Evolutionary conservation across 495 filamentous ascomycete genomes (phyloP).

Genomic region (Penicillium mononematosum): DNA sequence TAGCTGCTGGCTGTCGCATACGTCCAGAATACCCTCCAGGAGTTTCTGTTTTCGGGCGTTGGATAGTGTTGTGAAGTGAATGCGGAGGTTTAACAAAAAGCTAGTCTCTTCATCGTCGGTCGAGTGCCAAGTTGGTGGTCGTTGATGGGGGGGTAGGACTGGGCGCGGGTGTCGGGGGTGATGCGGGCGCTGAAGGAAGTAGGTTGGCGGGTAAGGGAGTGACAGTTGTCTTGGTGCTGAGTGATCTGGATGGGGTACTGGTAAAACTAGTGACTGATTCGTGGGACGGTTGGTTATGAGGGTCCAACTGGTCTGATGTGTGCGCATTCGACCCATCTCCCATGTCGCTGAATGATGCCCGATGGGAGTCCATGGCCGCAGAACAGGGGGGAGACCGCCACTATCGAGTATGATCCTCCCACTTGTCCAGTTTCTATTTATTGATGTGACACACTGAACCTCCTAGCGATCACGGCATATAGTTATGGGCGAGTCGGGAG

Average conservation of each 20-base stretch:
- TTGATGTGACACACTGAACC: slow-evolving; percentile 3
- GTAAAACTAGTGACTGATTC: slow-evolving; percentile 36
- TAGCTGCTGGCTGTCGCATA: slow-evolving; percentile 90
- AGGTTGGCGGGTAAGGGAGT: slow-evolving; percentile 57
- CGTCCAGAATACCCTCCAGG: slow-evolving; percentile 79
- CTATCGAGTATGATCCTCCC: slow-evolving; percentile 2
- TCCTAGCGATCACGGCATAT: slow-evolving; percentile 4
- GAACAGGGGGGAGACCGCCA: slow-evolving; percentile 12
- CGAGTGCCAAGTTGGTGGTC: slow-evolving; percentile 58
- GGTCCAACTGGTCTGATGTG: slow-evolving; percentile 34
- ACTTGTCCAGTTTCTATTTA: not conserved
- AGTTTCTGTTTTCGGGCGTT: slow-evolving; percentile 58
- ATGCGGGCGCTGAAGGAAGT: slow-evolving; percentile 64
- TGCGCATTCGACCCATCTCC: slow-evolving; percentile 32
- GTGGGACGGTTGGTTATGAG: slow-evolving; percentile 32
- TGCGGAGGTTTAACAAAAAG: slow-evolving; percentile 53
- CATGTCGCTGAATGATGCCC: slow-evolving; percentile 33
- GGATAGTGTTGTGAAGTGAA: slow-evolving; percentile 54
- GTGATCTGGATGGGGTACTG: slow-evolving; percentile 47
- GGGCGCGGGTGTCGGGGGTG: slow-evolving; percentile 67
- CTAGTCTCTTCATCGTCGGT: slow-evolving; percentile 57
- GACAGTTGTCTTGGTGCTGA: slow-evolving; percentile 51
- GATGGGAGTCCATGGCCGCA: slow-evolving; percentile 32
- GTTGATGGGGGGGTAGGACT: slow-evolving; percentile 65
- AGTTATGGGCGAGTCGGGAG: not conserved